A percentile compares a stretch with the other conserved stretches of the same genome.
Evolutionary conservation across 2,329 filamentous ascomycete species (phyloP).

Genomic region (Coniochaeta sp.): DNA sequence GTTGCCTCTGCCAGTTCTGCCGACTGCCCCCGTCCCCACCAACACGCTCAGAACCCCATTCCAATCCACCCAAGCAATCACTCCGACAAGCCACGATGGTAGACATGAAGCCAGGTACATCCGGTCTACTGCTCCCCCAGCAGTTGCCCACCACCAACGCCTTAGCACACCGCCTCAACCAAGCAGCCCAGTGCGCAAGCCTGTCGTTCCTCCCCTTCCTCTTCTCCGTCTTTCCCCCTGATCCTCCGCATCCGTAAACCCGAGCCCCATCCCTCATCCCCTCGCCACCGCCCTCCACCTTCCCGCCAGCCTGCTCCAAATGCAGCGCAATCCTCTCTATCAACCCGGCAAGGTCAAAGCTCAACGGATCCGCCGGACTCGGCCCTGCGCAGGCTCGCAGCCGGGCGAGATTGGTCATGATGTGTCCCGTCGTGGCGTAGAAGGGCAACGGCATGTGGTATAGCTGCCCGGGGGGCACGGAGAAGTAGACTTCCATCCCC

Average conservation of each 20-base stretch:
- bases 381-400: neutral
- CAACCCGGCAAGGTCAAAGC: neutral
- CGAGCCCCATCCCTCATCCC: neutral
- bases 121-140: neutral
- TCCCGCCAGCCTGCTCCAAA: neutral
- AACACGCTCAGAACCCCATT: neutral
- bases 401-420: neutral
- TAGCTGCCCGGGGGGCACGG: neutral
- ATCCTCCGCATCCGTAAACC: neutral
- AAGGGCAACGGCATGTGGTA: conserved; percentile 1
- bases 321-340: neutral
- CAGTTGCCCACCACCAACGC: neutral
- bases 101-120: neutral
- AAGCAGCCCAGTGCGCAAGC: neutral
- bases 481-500: neutral
- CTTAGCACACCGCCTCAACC: neutral
- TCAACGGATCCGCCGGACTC: neutral
- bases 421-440: neutral
- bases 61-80: neutral
- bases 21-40: neutral
- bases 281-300: neutral
- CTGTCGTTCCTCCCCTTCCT: neutral
- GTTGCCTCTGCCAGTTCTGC: neutral
- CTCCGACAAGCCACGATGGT: neutral
- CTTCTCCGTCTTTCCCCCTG: neutral